Conservation (phyloP, 2,329 filamentous ascomycete species). For the Aspergillus udagawae region DNA sequence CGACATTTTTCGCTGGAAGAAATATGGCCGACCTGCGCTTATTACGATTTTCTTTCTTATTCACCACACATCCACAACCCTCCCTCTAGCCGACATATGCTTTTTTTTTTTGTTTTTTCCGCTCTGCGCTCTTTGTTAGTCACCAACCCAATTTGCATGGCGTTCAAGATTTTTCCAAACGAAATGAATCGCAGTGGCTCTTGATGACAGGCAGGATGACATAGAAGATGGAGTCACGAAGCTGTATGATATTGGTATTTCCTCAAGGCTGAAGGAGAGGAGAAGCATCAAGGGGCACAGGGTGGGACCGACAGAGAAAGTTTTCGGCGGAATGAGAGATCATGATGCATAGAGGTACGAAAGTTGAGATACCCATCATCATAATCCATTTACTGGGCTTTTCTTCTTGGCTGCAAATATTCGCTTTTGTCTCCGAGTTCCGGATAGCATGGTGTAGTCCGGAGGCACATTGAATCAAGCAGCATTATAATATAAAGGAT, state of each 20-base stretch:
- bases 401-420: neutral
- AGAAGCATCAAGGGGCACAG: neutral
- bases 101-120: neutral
- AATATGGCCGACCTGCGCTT: neutral
- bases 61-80: neutral
- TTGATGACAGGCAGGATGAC: neutral
- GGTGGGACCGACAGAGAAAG: neutral
- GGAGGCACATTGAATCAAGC: neutral
- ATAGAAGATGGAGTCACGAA: neutral
- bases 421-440: neutral
- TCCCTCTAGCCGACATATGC: neutral
- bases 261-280: neutral
- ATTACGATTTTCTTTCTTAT: neutral
- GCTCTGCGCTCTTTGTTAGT: too few relatives aligned
- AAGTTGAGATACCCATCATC: slow-evolving; percentile 15
- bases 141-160: neutral
- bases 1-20: slow-evolving; percentile 1
- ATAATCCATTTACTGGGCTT: slow-evolving; percentile 9
- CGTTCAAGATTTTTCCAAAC: neutral
- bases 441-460: neutral
- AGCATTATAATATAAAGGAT: neutral
- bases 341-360: slow-evolving; percentile 2
- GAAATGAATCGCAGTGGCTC: neutral
- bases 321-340: neutral
- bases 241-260: neutral